phyloP scores from a whole-genome alignment of 495 filamentous ascomycete genomes.

The Penicillium manginii region DNA sequence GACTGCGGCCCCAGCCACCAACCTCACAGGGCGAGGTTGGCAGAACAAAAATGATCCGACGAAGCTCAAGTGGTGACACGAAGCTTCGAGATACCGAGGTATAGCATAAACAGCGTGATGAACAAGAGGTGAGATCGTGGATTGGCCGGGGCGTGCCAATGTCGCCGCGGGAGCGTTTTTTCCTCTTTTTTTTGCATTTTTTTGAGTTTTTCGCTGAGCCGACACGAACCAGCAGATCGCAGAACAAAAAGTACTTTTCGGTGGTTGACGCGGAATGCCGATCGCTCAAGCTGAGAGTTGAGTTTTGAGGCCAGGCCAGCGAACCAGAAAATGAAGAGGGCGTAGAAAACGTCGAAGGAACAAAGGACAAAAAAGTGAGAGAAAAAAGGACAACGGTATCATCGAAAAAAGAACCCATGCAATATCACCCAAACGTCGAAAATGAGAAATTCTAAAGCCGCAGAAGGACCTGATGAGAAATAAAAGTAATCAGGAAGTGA shows the following conservation, averaged over 20 bases:
- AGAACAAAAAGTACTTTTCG: constrained; percentile 45
- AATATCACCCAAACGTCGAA: constrained; percentile 31
- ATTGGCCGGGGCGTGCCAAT: constrained; percentile 34
- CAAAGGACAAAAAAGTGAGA: constrained; percentile 17
- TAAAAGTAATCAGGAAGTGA: not conserved
- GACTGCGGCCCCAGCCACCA: constrained; percentile 38
- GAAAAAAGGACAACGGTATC: constrained; percentile 40
- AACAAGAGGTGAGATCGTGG: constrained; percentile 9
- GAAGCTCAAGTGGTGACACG: constrained; percentile 8
- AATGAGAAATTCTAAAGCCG: constrained; percentile 33
- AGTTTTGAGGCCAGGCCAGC: constrained; percentile 27
- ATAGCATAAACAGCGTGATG: not conserved
- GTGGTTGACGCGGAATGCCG: constrained; percentile 31
- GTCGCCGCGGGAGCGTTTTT: constrained; percentile 42
- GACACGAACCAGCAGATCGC: constrained; percentile 34
- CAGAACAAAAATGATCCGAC: constrained; percentile 9
- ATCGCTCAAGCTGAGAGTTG: constrained; percentile 24
- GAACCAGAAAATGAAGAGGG: constrained; percentile 29
- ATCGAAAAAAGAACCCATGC: constrained; percentile 39
- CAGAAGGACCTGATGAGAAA: constrained; percentile 10
- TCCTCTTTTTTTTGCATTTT: constrained; percentile 35
- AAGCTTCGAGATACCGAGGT: constrained; percentile 8
- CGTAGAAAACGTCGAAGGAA: constrained; percentile 34
- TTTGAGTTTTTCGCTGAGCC: constrained; percentile 33
- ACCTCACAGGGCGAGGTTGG: not conserved